Percentiles rank a stretch among this genome's conserved stretches.
Conservation (phyloP, 306 rosid genomes). For the Astragalus glycyphyllos region DNA sequence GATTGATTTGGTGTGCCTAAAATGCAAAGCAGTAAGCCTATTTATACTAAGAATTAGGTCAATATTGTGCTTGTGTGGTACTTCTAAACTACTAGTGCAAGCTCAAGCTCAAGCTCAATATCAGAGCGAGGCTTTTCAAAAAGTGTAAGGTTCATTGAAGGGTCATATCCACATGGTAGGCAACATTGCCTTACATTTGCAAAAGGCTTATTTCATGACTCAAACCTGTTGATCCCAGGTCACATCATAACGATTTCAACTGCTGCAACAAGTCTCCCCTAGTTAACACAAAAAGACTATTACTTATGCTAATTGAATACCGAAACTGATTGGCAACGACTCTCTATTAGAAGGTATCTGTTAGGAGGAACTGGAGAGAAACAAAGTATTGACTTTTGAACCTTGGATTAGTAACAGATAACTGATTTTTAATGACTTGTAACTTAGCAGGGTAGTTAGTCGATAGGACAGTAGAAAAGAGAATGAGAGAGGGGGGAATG, state of each 20-base stretch:
- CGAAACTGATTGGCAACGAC: too few species aligned
- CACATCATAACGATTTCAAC: background rate
- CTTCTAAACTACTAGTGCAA: constrained; percentile 7
- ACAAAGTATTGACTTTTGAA: too few species aligned
- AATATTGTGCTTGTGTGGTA: background rate
- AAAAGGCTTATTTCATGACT: background rate
- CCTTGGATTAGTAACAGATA: too few species aligned
- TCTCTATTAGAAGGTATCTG: too few species aligned
- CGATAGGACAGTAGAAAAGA: too few species aligned
- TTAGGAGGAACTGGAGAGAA: too few species aligned
- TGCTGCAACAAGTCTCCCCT: constrained; percentile 18
- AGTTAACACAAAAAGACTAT: constrained; percentile 4
- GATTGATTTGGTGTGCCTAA: constrained; percentile 24
- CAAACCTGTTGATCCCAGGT: constrained; percentile 5
- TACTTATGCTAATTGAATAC: background rate
- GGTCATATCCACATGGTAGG: background rate
- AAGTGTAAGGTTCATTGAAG: background rate
- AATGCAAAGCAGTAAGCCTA: background rate
- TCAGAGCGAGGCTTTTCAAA: background rate
- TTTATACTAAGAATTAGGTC: background rate
- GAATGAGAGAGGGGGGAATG: too few species aligned
- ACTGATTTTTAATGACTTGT: too few species aligned
- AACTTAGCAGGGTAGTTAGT: too few species aligned
- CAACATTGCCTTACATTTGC: constrained; percentile 5
- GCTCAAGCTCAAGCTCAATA: background rate